Percentiles rank a stretch among this genome's conserved stretches.
Conservation (phyloP, 176 grass and related monocot species). For the Oryza glaberrima region DNA sequence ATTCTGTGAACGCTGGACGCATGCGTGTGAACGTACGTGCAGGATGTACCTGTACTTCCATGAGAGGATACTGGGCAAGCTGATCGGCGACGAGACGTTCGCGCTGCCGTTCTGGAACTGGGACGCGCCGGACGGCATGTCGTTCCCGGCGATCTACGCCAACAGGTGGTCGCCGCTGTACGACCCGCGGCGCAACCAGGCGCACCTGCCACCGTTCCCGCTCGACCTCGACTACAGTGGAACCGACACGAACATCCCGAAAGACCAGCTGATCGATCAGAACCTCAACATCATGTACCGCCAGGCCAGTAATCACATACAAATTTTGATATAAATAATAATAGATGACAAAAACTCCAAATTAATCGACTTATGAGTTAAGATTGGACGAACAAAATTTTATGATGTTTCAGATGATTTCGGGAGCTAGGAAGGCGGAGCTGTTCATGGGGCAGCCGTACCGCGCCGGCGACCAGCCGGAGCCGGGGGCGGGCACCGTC, state of each 20-base stretch:
- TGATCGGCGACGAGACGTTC: conserved; percentile 80
- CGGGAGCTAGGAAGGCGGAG: conserved; percentile 47
- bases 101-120: conserved; percentile 89
- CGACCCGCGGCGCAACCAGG: conserved; percentile 41
- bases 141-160: conserved; percentile 59
- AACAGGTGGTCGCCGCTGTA: conserved; percentile 52
- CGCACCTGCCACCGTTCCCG: conserved; percentile 55
- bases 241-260: conserved; percentile 24
- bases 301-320: conserved; percentile 36
- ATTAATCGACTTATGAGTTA: not conserved
- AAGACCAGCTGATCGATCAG: conserved; percentile 42
- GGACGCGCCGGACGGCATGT: conserved; percentile 71
- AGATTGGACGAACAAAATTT: not conserved
- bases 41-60: conserved; percentile 71
- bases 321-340: not conserved
- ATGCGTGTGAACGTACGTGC: too few species aligned
- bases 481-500: conserved; percentile 46
- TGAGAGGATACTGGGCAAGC: conserved; percentile 73
- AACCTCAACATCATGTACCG: conserved; percentile 83
- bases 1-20: too few species aligned
- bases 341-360: not conserved
- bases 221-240: conserved; percentile 60
- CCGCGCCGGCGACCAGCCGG: conserved; percentile 53
- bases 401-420: conserved; percentile 44
- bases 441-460: conserved; percentile 70